Base-by-base conservation (phyloP, 202 grass and related monocot genomes). In the Brachypodium distachyon region DNA sequence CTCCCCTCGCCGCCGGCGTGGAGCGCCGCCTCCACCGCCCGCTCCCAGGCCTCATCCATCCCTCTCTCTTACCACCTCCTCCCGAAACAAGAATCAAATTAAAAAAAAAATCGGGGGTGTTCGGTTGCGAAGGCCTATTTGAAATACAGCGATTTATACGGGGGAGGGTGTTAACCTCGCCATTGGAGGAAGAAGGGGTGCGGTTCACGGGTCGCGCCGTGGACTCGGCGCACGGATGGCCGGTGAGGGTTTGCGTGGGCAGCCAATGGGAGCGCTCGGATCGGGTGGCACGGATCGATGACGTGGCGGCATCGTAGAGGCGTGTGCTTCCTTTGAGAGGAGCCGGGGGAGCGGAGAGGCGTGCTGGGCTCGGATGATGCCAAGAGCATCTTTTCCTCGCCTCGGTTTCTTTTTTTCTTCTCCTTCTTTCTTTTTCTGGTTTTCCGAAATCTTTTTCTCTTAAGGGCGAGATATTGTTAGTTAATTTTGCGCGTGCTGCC, bases 1-100 rank as follows among this genome's bases (percentile, higher is more conserved):
- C 77, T 77, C 54, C 84, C 81, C 25, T 84, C 89, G 11, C 81
- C 85, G 69, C 43, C 76, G 36, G 77, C 80, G 39, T 87, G 66
- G 64, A 97, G 72, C 69, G 93, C 93, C 77, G 93, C 81, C 85
- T 97, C 93, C 44, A 97, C 90, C 63, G 93, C 87, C 82, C 93
- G 72, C 80, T 97, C 93, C 93, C 93, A 97, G 44, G 87, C 93
- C 77, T 97, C 90, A 47, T 97, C 93, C 90, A 97, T 92, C 64
- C 37, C 69, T 43, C 63, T 23, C 61, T 51, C 26, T n/a, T 26
- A n/a, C 49, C n/a, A 31, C 40, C 29, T 61, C 66, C 67, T 27
- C 61, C 16, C 27, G 28, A 10, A 47, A n/a, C n/a, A n/a, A n/a
- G n/a, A n/a, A 19, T 44, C 46, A 62, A 67, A 19, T 56, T 23